Base-by-base conservation (phyloP, 2,329 filamentous ascomycete species). In the Penicillium sp. region DNA sequence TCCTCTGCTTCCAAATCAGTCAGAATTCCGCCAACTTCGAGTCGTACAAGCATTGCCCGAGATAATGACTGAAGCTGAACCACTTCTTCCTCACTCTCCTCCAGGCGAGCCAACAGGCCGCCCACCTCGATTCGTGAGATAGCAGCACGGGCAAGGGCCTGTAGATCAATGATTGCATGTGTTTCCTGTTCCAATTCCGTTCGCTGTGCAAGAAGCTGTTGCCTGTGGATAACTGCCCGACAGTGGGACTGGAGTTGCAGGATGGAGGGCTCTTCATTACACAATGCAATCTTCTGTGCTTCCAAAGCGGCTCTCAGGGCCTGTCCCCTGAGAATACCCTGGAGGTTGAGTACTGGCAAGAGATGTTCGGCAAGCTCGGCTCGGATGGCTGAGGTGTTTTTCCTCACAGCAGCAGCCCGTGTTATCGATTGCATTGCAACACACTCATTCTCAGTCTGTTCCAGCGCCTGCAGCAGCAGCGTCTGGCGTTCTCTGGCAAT, bases 1-100 rank as follows among this genome's bases (percentile, higher is more conserved):
- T 97, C 91, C 55, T 95, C 83, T 45, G 86, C 86, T 51, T 95
- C 89, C 2, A 97, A 78, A 57, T 92, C 83, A 18, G 79, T 80
- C 33, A 99, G 78, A 1, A 89, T 75, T 37, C 83, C 80, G 14
- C 87, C 89, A 41, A 97, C 79, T 22, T 86, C 78, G 40, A 82
- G 80, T 39, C 93, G 83, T 34, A 88, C 75, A 55, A 95, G 78
- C 79, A 95, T 88, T 1, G 89, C 91, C 51, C 92, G 82, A 28
- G 83, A 78, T 7, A 91, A 73, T 25, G 83, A 83, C 69, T 99
- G 93, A 2, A 96, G 76, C 28, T 83, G 74, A 19, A 82, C 72
- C 33, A 91, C 80, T 53, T 84, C 80, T 0, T 82, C 75, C 31
- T 86, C 82, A 58, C 88, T 81, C 2, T 83, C 81, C 43, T 83